Evolutionary conservation across 495 filamentous ascomycete species (phyloP).

Genomic region (Astrothelium macrocarpum): DNA sequence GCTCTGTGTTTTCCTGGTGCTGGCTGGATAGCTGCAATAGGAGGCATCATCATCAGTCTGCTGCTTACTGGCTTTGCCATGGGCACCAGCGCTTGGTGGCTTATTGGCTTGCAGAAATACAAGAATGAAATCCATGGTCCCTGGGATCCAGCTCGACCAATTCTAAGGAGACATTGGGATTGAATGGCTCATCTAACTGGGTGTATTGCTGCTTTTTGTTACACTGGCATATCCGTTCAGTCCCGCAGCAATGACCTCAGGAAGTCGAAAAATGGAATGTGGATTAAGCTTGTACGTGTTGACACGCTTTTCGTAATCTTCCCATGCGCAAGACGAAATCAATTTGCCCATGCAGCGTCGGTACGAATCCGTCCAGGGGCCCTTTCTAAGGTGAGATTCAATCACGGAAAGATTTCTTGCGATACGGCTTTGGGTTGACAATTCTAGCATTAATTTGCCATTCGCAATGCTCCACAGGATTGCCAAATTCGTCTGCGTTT

Average conservation of each 20-base stretch:
- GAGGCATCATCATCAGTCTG: slow-evolving; percentile 63
- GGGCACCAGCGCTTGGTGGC: slow-evolving; percentile 95
- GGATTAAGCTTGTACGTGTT: background rate
- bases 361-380: background rate
- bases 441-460: background rate
- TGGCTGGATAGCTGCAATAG: slow-evolving; percentile 63
- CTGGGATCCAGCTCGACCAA: slow-evolving; percentile 91
- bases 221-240: background rate
- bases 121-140: slow-evolving; percentile 98
- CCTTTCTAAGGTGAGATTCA: background rate
- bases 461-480: background rate
- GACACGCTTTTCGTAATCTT: background rate
- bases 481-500: background rate
- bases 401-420: background rate
- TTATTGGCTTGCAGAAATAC: slow-evolving; percentile 94
- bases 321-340: background rate
- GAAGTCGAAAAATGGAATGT: background rate
- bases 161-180: slow-evolving; percentile 54
- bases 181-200: no score
- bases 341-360: background rate
- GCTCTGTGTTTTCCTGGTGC: slow-evolving; percentile 50
- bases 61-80: slow-evolving; percentile 63
- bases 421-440: background rate
- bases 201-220: no score
- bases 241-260: background rate